Evolutionary conservation across 1,284 basidiomycete species (phyloP).

Genomic region (Microbotryum lychnidis-dioicae): DNA sequence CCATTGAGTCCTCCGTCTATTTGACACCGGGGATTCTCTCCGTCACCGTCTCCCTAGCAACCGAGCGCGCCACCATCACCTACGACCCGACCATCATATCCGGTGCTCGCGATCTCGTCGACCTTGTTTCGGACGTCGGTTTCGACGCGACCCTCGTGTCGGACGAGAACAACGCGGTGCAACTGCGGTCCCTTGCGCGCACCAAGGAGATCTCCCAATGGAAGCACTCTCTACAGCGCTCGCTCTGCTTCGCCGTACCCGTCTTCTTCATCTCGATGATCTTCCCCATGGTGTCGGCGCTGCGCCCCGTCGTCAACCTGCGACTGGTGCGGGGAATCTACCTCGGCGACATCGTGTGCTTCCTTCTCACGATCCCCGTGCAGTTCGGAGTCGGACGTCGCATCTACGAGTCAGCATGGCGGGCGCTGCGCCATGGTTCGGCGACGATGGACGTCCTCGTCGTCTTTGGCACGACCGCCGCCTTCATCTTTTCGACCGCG

Average conservation of each 20-base stretch:
- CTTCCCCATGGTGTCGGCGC: conserved; percentile 59
- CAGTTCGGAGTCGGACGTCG: conserved; percentile 84
- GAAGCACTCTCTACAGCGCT: conserved; percentile 69
- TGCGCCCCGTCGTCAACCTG: conserved; percentile 49
- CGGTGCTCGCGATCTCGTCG: conserved; percentile 74
- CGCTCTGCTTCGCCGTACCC: conserved; percentile 73
- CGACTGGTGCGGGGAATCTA: conserved; percentile 60
- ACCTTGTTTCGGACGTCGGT: conserved; percentile 76
- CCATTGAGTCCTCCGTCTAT: conserved; percentile 63
- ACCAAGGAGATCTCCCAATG: conserved; percentile 88
- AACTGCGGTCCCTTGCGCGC: conserved; percentile 79
- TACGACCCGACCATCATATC: conserved; percentile 63
- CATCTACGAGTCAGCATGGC: conserved; percentile 86
- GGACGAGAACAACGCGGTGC: conserved; percentile 72
- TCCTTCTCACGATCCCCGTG: conserved; percentile 79
- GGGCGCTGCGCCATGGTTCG: conserved; percentile 75
- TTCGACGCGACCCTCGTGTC: conserved; percentile 76
- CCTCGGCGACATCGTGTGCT: conserved; percentile 71
- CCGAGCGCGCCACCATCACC: conserved; percentile 62
- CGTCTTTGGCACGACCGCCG: conserved; percentile 86
- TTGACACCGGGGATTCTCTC: conserved; percentile 65
- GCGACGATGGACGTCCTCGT: conserved; percentile 91
- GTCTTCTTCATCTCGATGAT: conserved; percentile 91
- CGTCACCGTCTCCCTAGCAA: conserved; percentile 63
- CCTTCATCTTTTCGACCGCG: conserved; percentile 79